Evolutionary conservation across 306 rosid genomes (phyloP).

Genomic region (Castanea mollissima): DNA sequence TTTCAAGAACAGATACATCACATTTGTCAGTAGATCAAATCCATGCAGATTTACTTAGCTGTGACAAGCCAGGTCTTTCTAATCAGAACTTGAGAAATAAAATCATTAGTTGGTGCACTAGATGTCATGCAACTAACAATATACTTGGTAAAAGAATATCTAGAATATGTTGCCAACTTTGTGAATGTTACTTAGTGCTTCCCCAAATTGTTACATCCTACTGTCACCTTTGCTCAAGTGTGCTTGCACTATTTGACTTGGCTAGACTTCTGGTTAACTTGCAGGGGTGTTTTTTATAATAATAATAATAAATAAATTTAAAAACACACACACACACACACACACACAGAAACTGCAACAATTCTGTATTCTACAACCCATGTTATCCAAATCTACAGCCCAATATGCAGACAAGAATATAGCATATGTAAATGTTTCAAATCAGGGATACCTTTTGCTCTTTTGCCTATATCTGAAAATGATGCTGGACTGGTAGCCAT

Average conservation of each 20-base stretch:
- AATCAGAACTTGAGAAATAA: not conserved
- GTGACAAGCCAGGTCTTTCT: not conserved
- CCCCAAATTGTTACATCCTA: not conserved
- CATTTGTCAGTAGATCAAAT: not conserved
- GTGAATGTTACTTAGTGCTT: not conserved
- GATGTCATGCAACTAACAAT: not conserved
- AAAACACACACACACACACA: not conserved
- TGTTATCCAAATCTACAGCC: not conserved
- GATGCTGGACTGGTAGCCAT: conserved; percentile 87
- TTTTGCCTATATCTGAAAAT: conserved; percentile 85
- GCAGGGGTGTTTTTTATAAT: no score
- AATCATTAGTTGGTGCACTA: not conserved
- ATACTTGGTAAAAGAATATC: not conserved
- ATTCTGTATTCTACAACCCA: not conserved
- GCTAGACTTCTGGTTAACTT: not conserved
- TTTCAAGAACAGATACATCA: not conserved
- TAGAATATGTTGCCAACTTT: not conserved
- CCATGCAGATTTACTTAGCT: not conserved
- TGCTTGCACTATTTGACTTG: not conserved
- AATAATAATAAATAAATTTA: no score
- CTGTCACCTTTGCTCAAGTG: not conserved
- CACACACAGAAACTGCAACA: not conserved
- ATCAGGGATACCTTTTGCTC: conserved; percentile 64
- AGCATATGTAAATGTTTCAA: not conserved
- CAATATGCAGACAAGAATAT: not conserved